Evolutionary conservation across 2,329 filamentous ascomycete species (phyloP).

Genomic region (Zymoseptoria ardabiliae): DNA sequence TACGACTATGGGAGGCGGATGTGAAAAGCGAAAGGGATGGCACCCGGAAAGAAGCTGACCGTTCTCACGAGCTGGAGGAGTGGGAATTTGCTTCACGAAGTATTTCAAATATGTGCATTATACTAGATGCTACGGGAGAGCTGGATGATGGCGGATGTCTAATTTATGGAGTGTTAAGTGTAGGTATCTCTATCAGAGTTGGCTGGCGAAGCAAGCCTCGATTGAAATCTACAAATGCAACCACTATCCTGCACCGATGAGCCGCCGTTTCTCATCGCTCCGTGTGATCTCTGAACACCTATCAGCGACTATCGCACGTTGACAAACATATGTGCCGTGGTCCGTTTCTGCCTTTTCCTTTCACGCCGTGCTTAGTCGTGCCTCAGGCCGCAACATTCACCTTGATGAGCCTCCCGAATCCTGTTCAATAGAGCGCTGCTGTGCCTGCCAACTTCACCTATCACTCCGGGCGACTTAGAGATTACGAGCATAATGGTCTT

Average conservation of each 20-base stretch:
- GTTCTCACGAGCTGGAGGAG: neutral
- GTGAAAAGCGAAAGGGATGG: neutral
- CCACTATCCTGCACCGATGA: neutral
- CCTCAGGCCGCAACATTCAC: neutral
- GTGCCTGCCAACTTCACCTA: neutral
- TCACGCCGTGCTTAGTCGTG: neutral
- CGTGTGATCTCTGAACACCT: neutral
- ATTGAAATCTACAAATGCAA: neutral
- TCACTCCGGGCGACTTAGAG: neutral
- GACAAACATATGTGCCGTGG: neutral
- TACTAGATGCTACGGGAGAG: neutral
- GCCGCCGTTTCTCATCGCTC: neutral
- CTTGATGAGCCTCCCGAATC: neutral
- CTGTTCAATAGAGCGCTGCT: neutral
- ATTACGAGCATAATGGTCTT: neutral
- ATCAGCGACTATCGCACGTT: neutral
- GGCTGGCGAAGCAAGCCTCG: neutral
- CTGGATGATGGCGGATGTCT: neutral
- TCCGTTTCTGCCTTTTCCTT: neutral
- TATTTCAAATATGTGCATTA: neutral
- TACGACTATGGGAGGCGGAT: neutral
- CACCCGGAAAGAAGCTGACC: neutral
- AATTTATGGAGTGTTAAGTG: neutral
- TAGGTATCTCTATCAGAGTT: neutral
- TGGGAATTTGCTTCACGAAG: neutral